A percentile compares a stretch with the other conserved stretches of the same genome.
Conservation (phyloP, 2,329 filamentous ascomycete species). For the Phialophora expanda region DNA sequence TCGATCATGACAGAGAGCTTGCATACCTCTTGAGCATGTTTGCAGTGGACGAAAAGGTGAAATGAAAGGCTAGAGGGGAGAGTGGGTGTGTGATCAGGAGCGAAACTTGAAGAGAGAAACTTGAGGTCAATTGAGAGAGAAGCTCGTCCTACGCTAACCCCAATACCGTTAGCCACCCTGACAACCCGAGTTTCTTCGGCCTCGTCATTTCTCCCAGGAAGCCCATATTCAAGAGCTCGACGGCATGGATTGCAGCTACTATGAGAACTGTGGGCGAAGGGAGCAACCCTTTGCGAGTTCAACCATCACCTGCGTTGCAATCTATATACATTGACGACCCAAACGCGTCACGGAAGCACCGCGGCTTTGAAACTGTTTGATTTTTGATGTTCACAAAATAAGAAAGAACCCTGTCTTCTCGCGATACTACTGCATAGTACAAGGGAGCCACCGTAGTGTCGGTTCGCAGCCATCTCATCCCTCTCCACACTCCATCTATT, state of each 20-base stretch:
- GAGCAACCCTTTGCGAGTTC: slow-evolving; percentile 13
- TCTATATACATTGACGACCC: slow-evolving; percentile 34
- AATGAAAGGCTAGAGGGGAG: slow-evolving; percentile 33
- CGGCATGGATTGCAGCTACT: background rate
- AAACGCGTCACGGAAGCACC: slow-evolving; percentile 16
- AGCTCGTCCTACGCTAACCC: background rate
- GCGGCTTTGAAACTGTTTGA: slow-evolving; percentile 22
- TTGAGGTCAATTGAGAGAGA: slow-evolving; percentile 14
- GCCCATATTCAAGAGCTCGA: background rate
- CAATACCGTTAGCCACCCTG: background rate
- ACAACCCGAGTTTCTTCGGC: background rate
- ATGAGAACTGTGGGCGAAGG: background rate
- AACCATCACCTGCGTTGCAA: slow-evolving; percentile 20
- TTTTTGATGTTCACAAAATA: slow-evolving; percentile 34
- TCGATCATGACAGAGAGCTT: slow-evolving; percentile 28
- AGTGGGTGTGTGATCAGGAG: slow-evolving; percentile 34
- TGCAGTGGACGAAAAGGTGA: slow-evolving; percentile 42
- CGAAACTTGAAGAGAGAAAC: slow-evolving; percentile 24
- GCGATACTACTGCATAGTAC: slow-evolving; percentile 31
- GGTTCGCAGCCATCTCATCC: slow-evolving; percentile 3
- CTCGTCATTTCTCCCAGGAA: background rate
- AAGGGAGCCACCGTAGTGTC: slow-evolving; percentile 10
- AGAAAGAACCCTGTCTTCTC: slow-evolving; percentile 28
- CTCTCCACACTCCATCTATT: slow-evolving; percentile 33
- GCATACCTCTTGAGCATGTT: slow-evolving; percentile 68